Evolutionary conservation across 768 basidiomycete genomes (phyloP), one percentile per base, ranked within the genome.

Genomic region (Auriculariales sp.): DNA sequence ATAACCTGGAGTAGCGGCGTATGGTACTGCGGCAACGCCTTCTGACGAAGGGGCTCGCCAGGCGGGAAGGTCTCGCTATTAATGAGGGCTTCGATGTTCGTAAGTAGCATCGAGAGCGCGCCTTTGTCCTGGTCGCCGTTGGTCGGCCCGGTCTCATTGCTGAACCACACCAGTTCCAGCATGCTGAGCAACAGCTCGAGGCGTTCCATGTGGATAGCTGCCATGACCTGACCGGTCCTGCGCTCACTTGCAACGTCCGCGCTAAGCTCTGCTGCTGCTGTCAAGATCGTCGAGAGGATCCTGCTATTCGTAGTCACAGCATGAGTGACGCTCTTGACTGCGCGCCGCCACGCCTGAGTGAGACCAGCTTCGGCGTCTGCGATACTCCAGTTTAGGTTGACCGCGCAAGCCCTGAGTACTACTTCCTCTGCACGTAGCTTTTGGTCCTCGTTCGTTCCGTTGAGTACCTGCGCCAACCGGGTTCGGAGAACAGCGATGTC

Each of bases 301-400:
- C n/a, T n/a, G n/a, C n/a, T n/a, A n/a, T n/a, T n/a, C 3, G 72
- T 69, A 12, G 84, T 68, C 11, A 83, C 70, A 11, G 67, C 59
- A n/a, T 61, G 57, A 9, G 76, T 66, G 3, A 77, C 67, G 57
- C 79, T 77, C 34, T 77, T 73, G 35, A 91, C 68, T 36, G 94
- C 63, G 39, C 71, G 69, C 47, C 81, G 78, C 88, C 88, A 94
- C 3, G 89, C 75, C 50, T 85, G 78, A 0, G 83, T 75, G 39
- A 90, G 69, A 2, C 77, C 67, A 2, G 75, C 76, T 61, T 93
- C 86, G 0, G 85, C 73, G 56, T 94, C 83, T 19, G 85, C 70
- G 32, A 95, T 67, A 1, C 90, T 92, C 45, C 92, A 73, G 59
- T 93, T 92, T 55, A 91, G 72, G 62, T 95, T 95, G 61, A 93